These are phyloP conservation scores for Centella asiatica DNA, from an alignment of 129 eudicot genomes.

Conservation along the genomic window DNA sequence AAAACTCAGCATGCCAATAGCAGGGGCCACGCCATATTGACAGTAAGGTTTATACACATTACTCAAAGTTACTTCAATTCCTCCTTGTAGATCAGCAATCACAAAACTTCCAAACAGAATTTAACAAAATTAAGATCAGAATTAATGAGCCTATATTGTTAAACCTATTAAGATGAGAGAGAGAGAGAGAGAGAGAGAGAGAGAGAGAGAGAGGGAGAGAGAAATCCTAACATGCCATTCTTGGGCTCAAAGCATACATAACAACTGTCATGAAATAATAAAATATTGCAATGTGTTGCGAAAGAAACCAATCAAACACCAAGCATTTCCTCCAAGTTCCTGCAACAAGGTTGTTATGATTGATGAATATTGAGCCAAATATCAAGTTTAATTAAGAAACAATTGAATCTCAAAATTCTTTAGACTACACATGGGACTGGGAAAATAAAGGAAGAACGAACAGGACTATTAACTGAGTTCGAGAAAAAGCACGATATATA, in stretches of 20 bases:
- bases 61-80: slow-evolving; percentile 12
- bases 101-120: neutral
- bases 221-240: slow-evolving; percentile 92
- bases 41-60: neutral
- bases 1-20: slow-evolving; percentile 1
- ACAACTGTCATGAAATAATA: slow-evolving; percentile 86
- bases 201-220: too few relatives aligned
- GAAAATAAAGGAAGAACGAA: too few relatives aligned
- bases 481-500: too few relatives aligned
- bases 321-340: slow-evolving; percentile 97
- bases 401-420: too few relatives aligned
- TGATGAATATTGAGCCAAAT: neutral
- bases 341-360: slow-evolving; percentile 25
- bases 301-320: slow-evolving; percentile 94
- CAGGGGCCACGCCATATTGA: neutral
- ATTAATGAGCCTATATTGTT: too few relatives aligned
- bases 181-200: too few relatives aligned
- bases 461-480: too few relatives aligned
- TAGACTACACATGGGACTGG: too few relatives aligned
- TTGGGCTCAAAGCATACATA: slow-evolving; percentile 80
- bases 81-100: too few relatives aligned
- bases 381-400: neutral
- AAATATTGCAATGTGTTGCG: slow-evolving; percentile 79
- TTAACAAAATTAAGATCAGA: neutral
- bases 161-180: neutral